phyloP scores from a whole-genome alignment of 768 basidiomycete species.

The Hygrocybe coccinea region DNA sequence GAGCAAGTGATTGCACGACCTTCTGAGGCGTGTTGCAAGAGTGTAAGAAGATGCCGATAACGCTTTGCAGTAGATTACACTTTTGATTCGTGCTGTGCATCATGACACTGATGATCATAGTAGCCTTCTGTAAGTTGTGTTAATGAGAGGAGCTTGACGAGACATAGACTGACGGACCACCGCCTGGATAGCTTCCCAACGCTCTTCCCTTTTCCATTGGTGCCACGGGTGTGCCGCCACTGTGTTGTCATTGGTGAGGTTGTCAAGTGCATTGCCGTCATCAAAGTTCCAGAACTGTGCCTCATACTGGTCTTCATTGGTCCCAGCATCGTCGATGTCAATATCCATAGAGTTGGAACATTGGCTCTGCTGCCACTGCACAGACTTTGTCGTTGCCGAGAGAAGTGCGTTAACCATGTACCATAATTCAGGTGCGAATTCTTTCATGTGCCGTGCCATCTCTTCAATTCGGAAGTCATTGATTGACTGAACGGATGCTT shows the following conservation, averaged over 20 bases:
- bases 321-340: neutral
- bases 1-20: slow-evolving; percentile 26
- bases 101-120: neutral
- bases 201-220: neutral
- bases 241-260: no score
- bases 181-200: neutral
- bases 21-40: slow-evolving; percentile 23
- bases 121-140: neutral
- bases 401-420: neutral
- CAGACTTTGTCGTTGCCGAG: neutral
- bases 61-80: neutral
- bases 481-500: neutral
- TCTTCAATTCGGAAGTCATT: neutral
- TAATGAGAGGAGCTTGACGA: neutral
- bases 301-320: neutral
- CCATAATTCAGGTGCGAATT: neutral
- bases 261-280: neutral
- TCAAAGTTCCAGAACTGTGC: neutral
- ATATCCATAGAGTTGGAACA: no score
- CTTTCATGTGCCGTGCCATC: neutral
- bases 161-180: neutral
- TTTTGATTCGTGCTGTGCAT: slow-evolving; percentile 2
- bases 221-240: neutral
- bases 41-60: slow-evolving; percentile 17
- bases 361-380: no score